Evolutionary conservation across 139 green algal species (phyloP).

Genomic region (Nannochloris sp.): DNA sequence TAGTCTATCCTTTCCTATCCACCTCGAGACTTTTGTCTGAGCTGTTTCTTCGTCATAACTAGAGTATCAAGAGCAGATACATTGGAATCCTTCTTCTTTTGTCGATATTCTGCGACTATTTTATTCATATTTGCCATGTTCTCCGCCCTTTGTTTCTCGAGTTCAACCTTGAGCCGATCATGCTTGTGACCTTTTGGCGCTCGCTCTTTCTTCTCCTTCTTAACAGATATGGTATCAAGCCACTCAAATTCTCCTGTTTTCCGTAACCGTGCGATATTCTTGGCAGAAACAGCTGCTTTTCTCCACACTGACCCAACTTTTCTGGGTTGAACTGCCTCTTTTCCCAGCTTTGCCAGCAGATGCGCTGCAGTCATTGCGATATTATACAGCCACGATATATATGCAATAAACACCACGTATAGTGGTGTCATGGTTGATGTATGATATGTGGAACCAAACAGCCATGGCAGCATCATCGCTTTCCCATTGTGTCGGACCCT

Average conservation of each 20-base stretch:
- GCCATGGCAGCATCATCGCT: too few species aligned
- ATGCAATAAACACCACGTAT: too few species aligned
- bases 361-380: background rate
- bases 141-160: background rate
- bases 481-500: too few species aligned
- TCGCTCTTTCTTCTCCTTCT: background rate
- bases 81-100: conserved; percentile 4
- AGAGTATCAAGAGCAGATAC: conserved; percentile 22
- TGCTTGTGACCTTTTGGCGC: conserved; percentile 45
- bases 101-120: background rate
- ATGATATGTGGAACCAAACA: too few species aligned
- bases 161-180: conserved; percentile 22
- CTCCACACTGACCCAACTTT: conserved; percentile 24
- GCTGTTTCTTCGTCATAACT: conserved; percentile 21
- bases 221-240: conserved; percentile 27
- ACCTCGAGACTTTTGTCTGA: conserved; percentile 14
- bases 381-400: background rate
- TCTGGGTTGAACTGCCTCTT: conserved; percentile 21
- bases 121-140: background rate
- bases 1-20: background rate
- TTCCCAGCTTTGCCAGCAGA: conserved; percentile 23
- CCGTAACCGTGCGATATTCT: conserved; percentile 29
- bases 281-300: conserved; percentile 34
- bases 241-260: conserved; percentile 18
- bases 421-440: too few species aligned